phyloP scores from a whole-genome alignment of 495 filamentous ascomycete species.

The Penicillium salamii region DNA sequence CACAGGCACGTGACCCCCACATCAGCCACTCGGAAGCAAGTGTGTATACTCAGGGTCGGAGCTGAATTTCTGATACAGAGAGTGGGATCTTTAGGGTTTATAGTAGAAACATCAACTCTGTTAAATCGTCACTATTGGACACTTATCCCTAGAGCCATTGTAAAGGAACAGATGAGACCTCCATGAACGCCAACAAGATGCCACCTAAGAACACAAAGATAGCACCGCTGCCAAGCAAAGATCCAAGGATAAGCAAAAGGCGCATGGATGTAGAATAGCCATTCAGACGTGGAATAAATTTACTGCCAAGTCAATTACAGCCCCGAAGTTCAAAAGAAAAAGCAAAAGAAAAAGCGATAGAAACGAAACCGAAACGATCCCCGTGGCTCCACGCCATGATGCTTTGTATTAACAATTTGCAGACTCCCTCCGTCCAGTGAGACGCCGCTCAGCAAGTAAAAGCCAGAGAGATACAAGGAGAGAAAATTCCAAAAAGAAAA shows the following conservation, averaged over 20 bases:
- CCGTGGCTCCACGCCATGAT: slow-evolving; percentile 26
- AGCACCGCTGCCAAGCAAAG: neutral
- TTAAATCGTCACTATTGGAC: too few relatives aligned
- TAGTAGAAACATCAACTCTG: too few relatives aligned
- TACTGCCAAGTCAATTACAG: slow-evolving; percentile 7
- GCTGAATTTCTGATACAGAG: too few relatives aligned
- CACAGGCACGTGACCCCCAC: slow-evolving; percentile 13
- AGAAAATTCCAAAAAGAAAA: slow-evolving; percentile 5
- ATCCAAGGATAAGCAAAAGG: too few relatives aligned
- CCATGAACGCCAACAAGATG: too few relatives aligned
- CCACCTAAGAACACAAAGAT: neutral
- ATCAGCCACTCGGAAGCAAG: too few relatives aligned
- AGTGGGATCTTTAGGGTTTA: too few relatives aligned
- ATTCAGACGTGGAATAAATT: slow-evolving; percentile 12
- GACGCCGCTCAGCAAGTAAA: slow-evolving; percentile 19
- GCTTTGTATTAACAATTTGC: slow-evolving; percentile 17
- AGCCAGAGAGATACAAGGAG: slow-evolving; percentile 6
- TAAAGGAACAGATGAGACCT: too few relatives aligned
- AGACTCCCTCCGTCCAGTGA: slow-evolving; percentile 13
- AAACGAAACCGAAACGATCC: slow-evolving; percentile 14
- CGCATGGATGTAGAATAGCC: neutral
- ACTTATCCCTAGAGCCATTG: too few relatives aligned
- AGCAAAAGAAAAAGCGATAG: neutral
- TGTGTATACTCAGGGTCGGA: too few relatives aligned
- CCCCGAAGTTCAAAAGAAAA: neutral